A percentile compares a stretch with the other conserved stretches of the same genome.
Evolutionary conservation across 352 stramenopile species (phyloP).

Genomic region (Globisporangium orthogonon): DNA sequence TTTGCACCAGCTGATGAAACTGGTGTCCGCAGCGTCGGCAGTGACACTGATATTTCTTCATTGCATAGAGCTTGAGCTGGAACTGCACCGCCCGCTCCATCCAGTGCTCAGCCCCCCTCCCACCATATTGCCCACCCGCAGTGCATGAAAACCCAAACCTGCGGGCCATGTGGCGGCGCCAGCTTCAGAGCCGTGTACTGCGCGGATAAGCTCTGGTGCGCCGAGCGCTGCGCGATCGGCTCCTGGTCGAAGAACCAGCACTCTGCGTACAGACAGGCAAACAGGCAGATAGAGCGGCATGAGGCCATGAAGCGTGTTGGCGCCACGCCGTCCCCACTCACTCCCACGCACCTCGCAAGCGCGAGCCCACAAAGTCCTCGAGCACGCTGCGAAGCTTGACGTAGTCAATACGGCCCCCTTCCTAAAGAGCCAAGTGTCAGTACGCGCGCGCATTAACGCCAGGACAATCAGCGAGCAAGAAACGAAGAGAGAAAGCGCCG

Average conservation of each 20-base stretch:
- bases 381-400: constrained; percentile 57
- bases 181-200: constrained; percentile 71
- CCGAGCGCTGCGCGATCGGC: constrained; percentile 30
- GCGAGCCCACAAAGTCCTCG: constrained; percentile 32
- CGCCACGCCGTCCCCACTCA: neutral
- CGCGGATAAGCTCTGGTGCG: constrained; percentile 24
- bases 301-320: neutral
- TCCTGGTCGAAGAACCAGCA: constrained; percentile 88
- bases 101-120: neutral
- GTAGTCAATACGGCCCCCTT: constrained; percentile 62
- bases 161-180: constrained; percentile 60
- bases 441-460: neutral
- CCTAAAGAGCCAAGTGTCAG: constrained; percentile 5
- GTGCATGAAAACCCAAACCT: constrained; percentile 22
- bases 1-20: constrained; percentile 78
- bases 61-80: constrained; percentile 78
- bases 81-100: constrained; percentile 32
- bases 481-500: neutral
- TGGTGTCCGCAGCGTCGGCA: constrained; percentile 52
- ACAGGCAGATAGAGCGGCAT: neutral
- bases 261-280: constrained; percentile 29
- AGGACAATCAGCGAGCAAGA: neutral
- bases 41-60: constrained; percentile 78
- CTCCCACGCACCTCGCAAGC: constrained; percentile 38
- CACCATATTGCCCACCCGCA: neutral